Evolutionary conservation across 1,139 yeast genomes (phyloP).

Genomic region (Diutina sp.): DNA sequence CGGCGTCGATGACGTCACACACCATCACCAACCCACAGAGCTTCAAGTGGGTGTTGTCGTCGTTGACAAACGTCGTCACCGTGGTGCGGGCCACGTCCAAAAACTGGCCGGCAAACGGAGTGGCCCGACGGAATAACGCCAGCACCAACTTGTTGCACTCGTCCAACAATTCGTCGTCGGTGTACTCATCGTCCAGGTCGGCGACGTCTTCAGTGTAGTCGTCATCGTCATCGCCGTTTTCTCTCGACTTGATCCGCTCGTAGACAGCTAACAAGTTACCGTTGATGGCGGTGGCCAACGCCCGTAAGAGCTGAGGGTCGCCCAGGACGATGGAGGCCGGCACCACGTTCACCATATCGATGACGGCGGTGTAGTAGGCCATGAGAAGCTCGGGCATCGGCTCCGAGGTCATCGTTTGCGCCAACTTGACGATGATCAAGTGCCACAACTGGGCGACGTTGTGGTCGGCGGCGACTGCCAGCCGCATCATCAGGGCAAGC

Average conservation of each 20-base stretch:
- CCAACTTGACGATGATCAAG: constrained; percentile 53
- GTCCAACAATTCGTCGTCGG: constrained; percentile 81
- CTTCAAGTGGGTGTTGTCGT: constrained; percentile 54
- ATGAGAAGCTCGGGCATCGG: constrained; percentile 78
- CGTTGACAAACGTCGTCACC: constrained; percentile 37
- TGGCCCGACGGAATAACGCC: constrained; percentile 57
- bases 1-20: constrained; percentile 74
- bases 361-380: constrained; percentile 63
- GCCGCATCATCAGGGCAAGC: constrained; percentile 63
- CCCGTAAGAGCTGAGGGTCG: constrained; percentile 33
- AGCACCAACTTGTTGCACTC: constrained; percentile 72
- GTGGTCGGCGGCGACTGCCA: constrained; percentile 57
- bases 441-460: constrained; percentile 54
- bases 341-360: constrained; percentile 53
- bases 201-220: constrained; percentile 64
- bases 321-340: constrained; percentile 49
- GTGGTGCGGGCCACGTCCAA: constrained; percentile 42
- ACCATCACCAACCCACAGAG: constrained; percentile 73
- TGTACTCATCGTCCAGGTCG: constrained; percentile 75
- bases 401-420: constrained; percentile 58
- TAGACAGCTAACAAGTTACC: constrained; percentile 55
- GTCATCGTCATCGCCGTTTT: constrained; percentile 44
- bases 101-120: constrained; percentile 54
- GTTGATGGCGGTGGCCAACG: constrained; percentile 48
- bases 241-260: constrained; percentile 61